Conservation (phyloP, 164 flowering plant genomes). For the Kalanchoe fedtschenkoi region DNA sequence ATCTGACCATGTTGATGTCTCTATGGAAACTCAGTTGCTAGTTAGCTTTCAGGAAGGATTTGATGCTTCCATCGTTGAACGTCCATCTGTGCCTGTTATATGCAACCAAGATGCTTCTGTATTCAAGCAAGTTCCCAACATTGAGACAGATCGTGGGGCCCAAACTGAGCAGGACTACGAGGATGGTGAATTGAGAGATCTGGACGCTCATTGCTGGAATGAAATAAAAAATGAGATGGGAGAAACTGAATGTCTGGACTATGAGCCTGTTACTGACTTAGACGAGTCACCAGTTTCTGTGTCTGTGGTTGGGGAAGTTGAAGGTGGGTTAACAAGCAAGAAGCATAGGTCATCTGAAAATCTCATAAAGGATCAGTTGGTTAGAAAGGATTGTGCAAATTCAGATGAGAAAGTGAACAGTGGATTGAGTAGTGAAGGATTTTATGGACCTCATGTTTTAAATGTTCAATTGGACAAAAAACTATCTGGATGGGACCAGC, state of each 20-base stretch:
- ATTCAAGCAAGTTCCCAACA: constrained; percentile 11
- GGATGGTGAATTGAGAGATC: constrained; percentile 69
- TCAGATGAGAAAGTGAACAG: constrained; percentile 10
- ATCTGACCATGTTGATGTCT: background rate
- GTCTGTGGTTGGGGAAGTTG: constrained; percentile 16
- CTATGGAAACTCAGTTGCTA: background rate
- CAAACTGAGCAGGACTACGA: constrained; percentile 41
- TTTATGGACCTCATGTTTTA: constrained; percentile 3
- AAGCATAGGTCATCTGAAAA: constrained; percentile 10
- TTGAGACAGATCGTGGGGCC: constrained; percentile 10
- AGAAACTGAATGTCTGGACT: constrained; percentile 50
- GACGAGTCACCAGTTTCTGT: constrained; percentile 15
- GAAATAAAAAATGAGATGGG: constrained; percentile 31
- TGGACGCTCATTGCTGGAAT: constrained; percentile 31
- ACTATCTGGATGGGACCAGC: constrained; percentile 21
- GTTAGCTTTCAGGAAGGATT: background rate
- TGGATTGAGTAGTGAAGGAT: background rate
- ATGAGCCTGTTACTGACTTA: constrained; percentile 40
- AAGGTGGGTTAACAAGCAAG: constrained; percentile 13
- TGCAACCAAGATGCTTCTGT: background rate
- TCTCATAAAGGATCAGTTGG: background rate
- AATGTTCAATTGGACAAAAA: constrained; percentile 2
- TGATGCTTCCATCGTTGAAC: background rate
- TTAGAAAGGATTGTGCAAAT: background rate
- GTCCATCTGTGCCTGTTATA: background rate